Conservation (phyloP, 768 basidiomycete species). For the Pilatotrama ljubarskyi region DNA sequence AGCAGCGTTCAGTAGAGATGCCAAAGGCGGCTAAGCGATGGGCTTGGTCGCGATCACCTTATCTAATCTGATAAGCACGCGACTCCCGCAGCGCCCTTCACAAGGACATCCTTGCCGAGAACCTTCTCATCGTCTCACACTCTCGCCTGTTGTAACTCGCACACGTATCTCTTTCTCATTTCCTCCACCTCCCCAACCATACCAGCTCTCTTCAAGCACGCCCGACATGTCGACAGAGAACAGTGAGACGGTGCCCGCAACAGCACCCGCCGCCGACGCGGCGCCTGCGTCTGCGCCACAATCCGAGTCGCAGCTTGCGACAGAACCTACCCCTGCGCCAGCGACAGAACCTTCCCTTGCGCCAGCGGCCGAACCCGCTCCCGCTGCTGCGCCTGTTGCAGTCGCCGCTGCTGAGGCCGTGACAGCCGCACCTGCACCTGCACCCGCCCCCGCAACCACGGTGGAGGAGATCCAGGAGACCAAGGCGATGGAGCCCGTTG, state of each 20-base stretch:
- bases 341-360: not conserved
- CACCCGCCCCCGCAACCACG: not conserved
- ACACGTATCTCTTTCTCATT: not conserved
- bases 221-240: constrained; percentile 10
- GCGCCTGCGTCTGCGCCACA: constrained; percentile 4
- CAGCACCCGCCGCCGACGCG: constrained; percentile 4
- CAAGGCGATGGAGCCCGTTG: not conserved
- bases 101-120: not conserved
- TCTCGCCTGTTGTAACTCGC: not conserved
- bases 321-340: constrained; percentile 10
- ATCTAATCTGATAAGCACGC: constrained; percentile 8
- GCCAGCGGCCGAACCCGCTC: not conserved
- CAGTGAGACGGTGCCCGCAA: constrained; percentile 4
- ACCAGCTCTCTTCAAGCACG: not conserved
- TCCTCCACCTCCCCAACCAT: not conserved
- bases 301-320: constrained; percentile 13
- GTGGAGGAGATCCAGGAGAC: not conserved
- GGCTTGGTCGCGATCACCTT: not conserved
- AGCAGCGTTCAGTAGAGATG: not conserved
- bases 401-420: not conserved
- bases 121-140: constrained; percentile 5
- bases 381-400: not conserved
- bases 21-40: not conserved
- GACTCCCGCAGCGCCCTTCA: not conserved
- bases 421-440: constrained; percentile 12